phyloP scores from a whole-genome alignment of 108 stramenopile genomes.

The Mayamaea pseudoterrestris region DNA sequence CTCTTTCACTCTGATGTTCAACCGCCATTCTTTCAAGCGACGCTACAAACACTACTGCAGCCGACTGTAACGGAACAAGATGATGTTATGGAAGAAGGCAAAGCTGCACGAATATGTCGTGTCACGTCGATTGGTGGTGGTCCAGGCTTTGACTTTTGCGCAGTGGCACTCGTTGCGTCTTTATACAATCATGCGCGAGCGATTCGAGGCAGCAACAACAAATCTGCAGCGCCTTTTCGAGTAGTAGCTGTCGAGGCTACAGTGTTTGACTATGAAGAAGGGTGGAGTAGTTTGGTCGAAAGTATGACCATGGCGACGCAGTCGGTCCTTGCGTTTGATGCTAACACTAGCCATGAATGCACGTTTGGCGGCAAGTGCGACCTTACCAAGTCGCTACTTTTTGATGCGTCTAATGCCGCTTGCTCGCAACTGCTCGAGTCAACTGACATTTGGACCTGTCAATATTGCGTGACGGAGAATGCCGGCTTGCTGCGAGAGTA shows the following conservation, averaged over 20 bases:
- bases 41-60: neutral
- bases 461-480: conserved; percentile 63
- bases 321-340: neutral
- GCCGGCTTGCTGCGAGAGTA: conserved; percentile 18
- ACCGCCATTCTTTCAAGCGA: neutral
- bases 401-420: conserved; percentile 19
- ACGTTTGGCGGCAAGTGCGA: conserved; percentile 41
- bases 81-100: neutral
- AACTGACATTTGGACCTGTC: conserved; percentile 30
- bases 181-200: conserved; percentile 8
- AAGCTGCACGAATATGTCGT: neutral
- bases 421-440: conserved; percentile 9
- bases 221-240: too few species aligned
- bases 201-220: neutral
- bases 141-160: conserved; percentile 54
- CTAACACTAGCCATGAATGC: too few species aligned
- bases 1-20: conserved; percentile 9
- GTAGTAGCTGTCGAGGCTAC: conserved; percentile 13
- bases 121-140: conserved; percentile 45
- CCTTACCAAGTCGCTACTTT: conserved; percentile 35
- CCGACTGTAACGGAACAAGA: neutral
- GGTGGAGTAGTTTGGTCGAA: conserved; percentile 37
- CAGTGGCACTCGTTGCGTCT: conserved; percentile 17
- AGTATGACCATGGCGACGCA: conserved; percentile 25
- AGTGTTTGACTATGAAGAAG: conserved; percentile 50